Conservation (phyloP, 345 rosid species). For the Boechera divaricarpa region DNA sequence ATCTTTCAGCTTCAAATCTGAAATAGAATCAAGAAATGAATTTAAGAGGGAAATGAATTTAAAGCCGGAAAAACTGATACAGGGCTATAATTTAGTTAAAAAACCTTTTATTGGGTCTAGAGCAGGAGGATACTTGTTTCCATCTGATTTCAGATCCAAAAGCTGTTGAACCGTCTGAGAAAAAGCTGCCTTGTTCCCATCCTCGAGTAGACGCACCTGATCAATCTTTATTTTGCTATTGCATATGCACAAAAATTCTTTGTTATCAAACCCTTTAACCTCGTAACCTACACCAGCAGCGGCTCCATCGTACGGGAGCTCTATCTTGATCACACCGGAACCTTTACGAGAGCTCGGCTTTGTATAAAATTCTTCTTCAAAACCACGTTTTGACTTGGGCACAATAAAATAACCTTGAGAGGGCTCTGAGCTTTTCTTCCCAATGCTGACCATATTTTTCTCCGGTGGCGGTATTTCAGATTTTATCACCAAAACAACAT, state of each 20-base stretch:
- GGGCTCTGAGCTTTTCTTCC: conserved; percentile 57
- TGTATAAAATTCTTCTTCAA: conserved; percentile 63
- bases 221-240: conserved; percentile 60
- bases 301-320: conserved; percentile 66
- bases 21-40: conserved; percentile 41
- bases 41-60: neutral
- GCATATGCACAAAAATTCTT: conserved; percentile 76
- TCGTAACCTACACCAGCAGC: conserved; percentile 88
- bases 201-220: conserved; percentile 74
- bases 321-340: conserved; percentile 64
- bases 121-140: conserved; percentile 74
- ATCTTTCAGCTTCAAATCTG: conserved; percentile 84
- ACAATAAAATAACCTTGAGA: conserved; percentile 61
- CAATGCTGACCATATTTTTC: conserved; percentile 57
- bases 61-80: neutral
- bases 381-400: conserved; percentile 78
- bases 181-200: conserved; percentile 64
- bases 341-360: conserved; percentile 66
- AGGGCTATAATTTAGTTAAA: conserved; percentile 13
- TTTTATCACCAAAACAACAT: conserved; percentile 74
- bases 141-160: conserved; percentile 61
- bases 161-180: conserved; percentile 89
- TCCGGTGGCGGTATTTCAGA: conserved; percentile 62
- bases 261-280: conserved; percentile 73
- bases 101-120: conserved; percentile 82